Evolutionary conservation across 208 protist species (phyloP).

Genomic region (Kentomonas sorsogonicus): DNA sequence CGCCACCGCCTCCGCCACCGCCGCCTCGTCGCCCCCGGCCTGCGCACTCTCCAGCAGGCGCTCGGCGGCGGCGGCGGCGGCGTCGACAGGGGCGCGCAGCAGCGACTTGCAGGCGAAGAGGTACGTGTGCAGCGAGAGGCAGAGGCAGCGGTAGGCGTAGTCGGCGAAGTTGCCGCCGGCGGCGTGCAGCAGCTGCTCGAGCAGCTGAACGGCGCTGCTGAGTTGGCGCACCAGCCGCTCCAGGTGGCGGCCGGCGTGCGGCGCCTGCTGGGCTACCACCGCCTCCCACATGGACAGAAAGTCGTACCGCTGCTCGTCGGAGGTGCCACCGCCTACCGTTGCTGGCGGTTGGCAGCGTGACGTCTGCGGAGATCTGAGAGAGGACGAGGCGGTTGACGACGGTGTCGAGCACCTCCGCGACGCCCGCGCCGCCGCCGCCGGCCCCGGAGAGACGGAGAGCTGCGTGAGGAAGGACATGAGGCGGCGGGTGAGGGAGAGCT

Average conservation of each 20-base stretch:
- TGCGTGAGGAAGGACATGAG: constrained; percentile 73
- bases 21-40: background rate
- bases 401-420: constrained; percentile 59
- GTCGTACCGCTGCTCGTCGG: constrained; percentile 1
- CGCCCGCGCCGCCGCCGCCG: constrained; percentile 10
- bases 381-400: constrained; percentile 67
- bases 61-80: background rate
- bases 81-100: constrained; percentile 29
- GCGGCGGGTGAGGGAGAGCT: constrained; percentile 71
- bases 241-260: constrained; percentile 22
- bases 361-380: constrained; percentile 26
- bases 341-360: constrained; percentile 2
- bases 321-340: background rate
- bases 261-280: constrained; percentile 6
- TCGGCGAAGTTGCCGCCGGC: constrained; percentile 58
- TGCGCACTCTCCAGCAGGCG: background rate
- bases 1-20: constrained; percentile 12
- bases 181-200: constrained; percentile 59
- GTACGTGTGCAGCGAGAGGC: constrained; percentile 64
- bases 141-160: constrained; percentile 56
- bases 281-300: constrained; percentile 11
- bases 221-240: constrained; percentile 64
- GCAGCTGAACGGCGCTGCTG: constrained; percentile 42
- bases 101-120: constrained; percentile 66
- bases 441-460: constrained; percentile 17